These are phyloP conservation scores for Paecilomyces variotii DNA, from an alignment of 2,329 filamentous ascomycete species.

Conservation along the genomic window DNA sequence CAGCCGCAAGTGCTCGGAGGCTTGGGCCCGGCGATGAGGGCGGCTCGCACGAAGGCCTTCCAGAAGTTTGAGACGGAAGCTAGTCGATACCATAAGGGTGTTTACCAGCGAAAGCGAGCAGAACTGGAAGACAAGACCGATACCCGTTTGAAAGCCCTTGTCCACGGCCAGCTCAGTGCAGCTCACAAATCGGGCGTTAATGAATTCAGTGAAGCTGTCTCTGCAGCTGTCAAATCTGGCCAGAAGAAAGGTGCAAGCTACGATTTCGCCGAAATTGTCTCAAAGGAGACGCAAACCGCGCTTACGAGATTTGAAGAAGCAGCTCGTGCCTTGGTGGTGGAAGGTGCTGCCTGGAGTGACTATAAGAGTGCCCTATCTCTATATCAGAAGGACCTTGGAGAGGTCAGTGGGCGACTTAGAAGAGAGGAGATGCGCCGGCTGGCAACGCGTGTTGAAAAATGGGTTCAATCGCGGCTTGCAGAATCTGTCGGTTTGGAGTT, in stretches of 20 bases:
- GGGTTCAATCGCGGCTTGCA: conserved; percentile 79
- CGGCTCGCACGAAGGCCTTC: conserved; percentile 63
- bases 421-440: conserved; percentile 95
- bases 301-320: conserved; percentile 68
- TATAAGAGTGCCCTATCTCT: conserved; percentile 71
- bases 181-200: conserved; percentile 82
- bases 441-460: conserved; percentile 83
- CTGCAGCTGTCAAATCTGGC: conserved; percentile 76
- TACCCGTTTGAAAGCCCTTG: conserved; percentile 76
- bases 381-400: conserved; percentile 84
- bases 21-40: conserved; percentile 65
- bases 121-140: conserved; percentile 86
- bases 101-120: conserved; percentile 75
- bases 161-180: conserved; percentile 77
- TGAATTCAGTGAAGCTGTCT: conserved; percentile 80
- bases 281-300: conserved; percentile 70
- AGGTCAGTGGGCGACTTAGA: conserved; percentile 73
- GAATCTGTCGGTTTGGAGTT: conserved; percentile 90
- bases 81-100: conserved; percentile 91
- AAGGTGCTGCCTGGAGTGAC: conserved; percentile 78
- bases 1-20: conserved; percentile 64
- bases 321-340: conserved; percentile 64
- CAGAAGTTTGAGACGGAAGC: conserved; percentile 85
- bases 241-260: conserved; percentile 88
- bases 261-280: conserved; percentile 92